phyloP scores from a whole-genome alignment of 2,329 filamentous ascomycete species.

The Xylariaceae sp. region DNA sequence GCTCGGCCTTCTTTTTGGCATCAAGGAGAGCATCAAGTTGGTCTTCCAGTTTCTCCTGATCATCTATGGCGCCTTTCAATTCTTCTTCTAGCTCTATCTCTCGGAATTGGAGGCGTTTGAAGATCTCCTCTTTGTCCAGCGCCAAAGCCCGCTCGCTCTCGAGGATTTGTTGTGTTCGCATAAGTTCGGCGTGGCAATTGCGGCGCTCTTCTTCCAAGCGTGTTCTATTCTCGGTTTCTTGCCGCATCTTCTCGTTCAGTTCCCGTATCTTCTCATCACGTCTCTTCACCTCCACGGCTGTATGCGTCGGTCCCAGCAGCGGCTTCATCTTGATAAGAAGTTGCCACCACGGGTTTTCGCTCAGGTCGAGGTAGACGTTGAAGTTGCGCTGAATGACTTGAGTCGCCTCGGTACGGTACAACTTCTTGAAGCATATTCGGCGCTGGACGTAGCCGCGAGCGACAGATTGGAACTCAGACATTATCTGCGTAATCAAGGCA shows the following conservation, averaged over 20 bases:
- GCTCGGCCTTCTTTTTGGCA: constrained; percentile 82
- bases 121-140: constrained; percentile 97
- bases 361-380: constrained; percentile 82
- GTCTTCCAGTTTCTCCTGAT: constrained; percentile 90
- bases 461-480: constrained; percentile 86
- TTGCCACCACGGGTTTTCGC: constrained; percentile 95
- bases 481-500: constrained; percentile 85
- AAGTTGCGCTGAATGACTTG: constrained; percentile 94
- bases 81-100: constrained; percentile 92
- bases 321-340: constrained; percentile 94
- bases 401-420: constrained; percentile 92
- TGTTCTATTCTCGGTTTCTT: constrained; percentile 68
- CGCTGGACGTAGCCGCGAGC: constrained; percentile 86
- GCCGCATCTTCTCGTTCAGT: constrained; percentile 75
- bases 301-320: constrained; percentile 83
- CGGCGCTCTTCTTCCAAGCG: constrained; percentile 87
- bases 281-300: constrained; percentile 89
- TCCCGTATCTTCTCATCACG: constrained; percentile 88
- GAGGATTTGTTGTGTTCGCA: constrained; percentile 85
- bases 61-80: constrained; percentile 82
- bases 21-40: constrained; percentile 84
- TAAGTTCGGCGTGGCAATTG: constrained; percentile 78
- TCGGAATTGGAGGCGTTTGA: constrained; percentile 88
- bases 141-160: constrained; percentile 95
- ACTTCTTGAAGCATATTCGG: constrained; percentile 81